phyloP scores from a whole-genome alignment of 2,329 filamentous ascomycete genomes.

The Chrysoporthe austroafricana region DNA sequence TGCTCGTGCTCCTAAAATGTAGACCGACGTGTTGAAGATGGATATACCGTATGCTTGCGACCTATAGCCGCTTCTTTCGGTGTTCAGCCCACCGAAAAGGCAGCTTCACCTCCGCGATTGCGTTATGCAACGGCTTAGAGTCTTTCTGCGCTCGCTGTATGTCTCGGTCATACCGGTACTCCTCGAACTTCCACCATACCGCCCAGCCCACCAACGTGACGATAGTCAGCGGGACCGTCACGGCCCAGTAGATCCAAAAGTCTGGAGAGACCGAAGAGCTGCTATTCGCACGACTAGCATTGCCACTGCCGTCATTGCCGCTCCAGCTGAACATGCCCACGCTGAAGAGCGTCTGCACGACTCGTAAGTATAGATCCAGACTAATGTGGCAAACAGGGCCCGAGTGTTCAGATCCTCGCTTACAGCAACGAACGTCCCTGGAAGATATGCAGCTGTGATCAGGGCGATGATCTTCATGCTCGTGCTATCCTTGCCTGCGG shows the following conservation, averaged over 20 bases:
- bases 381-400: background rate
- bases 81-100: background rate
- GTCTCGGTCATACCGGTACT: conserved; percentile 12
- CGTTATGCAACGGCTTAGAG: background rate
- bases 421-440: conserved; percentile 10
- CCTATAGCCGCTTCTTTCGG: background rate
- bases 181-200: conserved; percentile 11
- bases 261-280: background rate
- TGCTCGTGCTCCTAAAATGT: too few relatives aligned
- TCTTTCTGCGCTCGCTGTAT: background rate
- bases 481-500: conserved; percentile 13
- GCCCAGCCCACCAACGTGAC: conserved; percentile 10
- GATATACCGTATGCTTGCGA: background rate
- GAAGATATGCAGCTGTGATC: conserved; percentile 8
- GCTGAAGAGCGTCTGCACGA: conserved; percentile 8
- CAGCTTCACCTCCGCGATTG: background rate
- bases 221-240: conserved; percentile 6
- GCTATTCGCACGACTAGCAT: background rate
- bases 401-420: background rate
- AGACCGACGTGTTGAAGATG: too few relatives aligned
- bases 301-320: background rate
- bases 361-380: background rate
- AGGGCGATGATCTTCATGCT: conserved; percentile 16
- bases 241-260: conserved; percentile 16
- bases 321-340: conserved; percentile 12